Evolutionary conservation across 768 basidiomycete species (phyloP).

Genomic region (Mycena sanguinolenta): DNA sequence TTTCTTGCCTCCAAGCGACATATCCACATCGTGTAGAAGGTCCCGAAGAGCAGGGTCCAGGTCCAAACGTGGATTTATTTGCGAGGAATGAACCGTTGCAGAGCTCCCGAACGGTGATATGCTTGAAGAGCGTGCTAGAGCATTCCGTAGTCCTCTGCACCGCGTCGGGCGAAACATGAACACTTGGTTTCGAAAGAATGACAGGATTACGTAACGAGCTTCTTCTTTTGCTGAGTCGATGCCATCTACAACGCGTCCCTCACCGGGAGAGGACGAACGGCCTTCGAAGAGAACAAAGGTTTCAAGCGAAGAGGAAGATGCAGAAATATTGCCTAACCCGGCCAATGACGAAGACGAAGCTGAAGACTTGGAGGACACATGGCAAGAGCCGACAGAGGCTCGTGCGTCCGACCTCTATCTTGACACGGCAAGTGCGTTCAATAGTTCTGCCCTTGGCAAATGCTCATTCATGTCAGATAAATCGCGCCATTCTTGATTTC

Average conservation of each 20-base stretch:
- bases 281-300: constrained; percentile 53
- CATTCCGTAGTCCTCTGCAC: constrained; percentile 13
- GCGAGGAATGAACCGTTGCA: constrained; percentile 33
- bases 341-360: constrained; percentile 40
- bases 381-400: constrained; percentile 44
- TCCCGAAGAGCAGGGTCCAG: constrained; percentile 76
- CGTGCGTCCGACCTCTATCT: constrained; percentile 90
- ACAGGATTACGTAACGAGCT: constrained; percentile 4
- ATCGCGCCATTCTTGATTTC: constrained; percentile 92
- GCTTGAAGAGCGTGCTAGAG: constrained; percentile 16
- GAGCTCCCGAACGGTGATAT: constrained; percentile 19
- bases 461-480: constrained; percentile 70
- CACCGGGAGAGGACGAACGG: constrained; percentile 41
- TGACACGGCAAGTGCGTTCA: constrained; percentile 79
- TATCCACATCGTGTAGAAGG: constrained; percentile 76
- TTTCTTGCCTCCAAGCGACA: constrained; percentile 65
- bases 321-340: constrained; percentile 31
- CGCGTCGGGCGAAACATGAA: constrained; percentile 34
- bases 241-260: constrained; percentile 30
- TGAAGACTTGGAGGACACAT: constrained; percentile 48
- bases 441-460: constrained; percentile 24
- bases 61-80: constrained; percentile 71
- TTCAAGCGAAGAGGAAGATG: constrained; percentile 29
- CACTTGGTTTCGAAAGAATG: neutral
- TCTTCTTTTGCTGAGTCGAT: constrained; percentile 15